These are phyloP conservation scores for Edaphochlamys debaryana DNA, from an alignment of 139 green algal genomes.

Conservation along the genomic window DNA sequence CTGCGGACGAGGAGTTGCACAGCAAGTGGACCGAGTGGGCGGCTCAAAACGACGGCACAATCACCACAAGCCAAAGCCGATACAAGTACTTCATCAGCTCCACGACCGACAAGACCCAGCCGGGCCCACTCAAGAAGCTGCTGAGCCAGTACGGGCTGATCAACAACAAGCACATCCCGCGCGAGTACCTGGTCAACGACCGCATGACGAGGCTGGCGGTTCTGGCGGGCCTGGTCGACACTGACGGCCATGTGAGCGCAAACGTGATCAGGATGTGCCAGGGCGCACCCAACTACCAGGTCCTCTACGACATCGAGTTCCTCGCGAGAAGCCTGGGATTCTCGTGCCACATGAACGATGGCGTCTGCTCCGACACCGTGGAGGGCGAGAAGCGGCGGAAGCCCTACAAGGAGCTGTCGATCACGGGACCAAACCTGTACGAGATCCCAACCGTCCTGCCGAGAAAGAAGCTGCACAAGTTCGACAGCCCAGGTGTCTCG, in stretches of 20 bases:
- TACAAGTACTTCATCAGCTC: conserved; percentile 1
- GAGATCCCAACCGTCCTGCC: neutral
- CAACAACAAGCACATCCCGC: conserved; percentile 19
- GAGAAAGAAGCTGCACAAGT: neutral
- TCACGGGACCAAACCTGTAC: neutral
- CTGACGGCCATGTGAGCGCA: neutral
- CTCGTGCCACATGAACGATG: conserved; percentile 10
- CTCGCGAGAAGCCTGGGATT: conserved; percentile 4
- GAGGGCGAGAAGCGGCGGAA: neutral
- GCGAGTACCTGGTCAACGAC: conserved; percentile 11
- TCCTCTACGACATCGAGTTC: conserved; percentile 19
- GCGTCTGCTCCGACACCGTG: neutral
- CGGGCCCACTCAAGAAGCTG: neutral
- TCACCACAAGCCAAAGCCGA: neutral
- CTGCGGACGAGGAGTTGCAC: neutral
- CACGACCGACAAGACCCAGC: neutral
- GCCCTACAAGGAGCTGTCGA: conserved; percentile 24
- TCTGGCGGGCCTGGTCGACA: conserved; percentile 2
- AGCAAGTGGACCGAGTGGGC: neutral
- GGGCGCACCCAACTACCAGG: neutral
- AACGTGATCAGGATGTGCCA: conserved; percentile 6
- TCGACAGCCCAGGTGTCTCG: neutral
- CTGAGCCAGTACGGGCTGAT: conserved; percentile 9
- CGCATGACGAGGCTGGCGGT: conserved; percentile 8
- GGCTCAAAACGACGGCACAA: neutral